Conservation (phyloP, 352 stramenopile genomes). For the Pythium volutum region DNA sequence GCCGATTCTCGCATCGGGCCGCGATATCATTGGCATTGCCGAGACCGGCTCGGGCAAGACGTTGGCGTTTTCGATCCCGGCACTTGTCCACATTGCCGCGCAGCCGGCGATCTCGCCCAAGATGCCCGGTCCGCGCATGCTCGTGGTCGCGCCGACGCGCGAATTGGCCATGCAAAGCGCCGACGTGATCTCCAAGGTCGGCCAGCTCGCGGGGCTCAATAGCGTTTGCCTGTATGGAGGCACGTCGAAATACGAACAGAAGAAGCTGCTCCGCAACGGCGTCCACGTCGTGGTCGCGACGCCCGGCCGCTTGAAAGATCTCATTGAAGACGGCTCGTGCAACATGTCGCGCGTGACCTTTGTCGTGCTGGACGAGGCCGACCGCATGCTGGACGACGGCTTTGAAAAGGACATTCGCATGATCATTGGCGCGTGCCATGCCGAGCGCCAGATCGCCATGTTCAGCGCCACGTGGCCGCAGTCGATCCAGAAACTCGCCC, state of each 20-base stretch:
- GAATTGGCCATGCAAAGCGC: conserved; percentile 94
- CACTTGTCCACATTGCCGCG: conserved; percentile 83
- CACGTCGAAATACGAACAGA: conserved; percentile 93
- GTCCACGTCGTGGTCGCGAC: conserved; percentile 95
- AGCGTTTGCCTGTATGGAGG: conserved; percentile 95
- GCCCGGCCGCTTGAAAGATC: conserved; percentile 93
- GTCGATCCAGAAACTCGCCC: conserved; percentile 94
- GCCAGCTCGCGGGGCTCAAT: conserved; percentile 81
- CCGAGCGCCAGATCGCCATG: conserved; percentile 95
- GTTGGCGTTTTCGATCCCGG: conserved; percentile 94
- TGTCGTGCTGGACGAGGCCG: conserved; percentile 95
- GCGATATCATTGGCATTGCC: conserved; percentile 91
- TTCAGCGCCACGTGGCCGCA: conserved; percentile 97
- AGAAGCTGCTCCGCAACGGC: conserved; percentile 81
- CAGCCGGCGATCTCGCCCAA: conserved; percentile 56
- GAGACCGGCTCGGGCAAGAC: conserved; percentile 96
- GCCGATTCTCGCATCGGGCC: conserved; percentile 84
- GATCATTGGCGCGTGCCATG: conserved; percentile 81
- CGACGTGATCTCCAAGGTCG: conserved; percentile 90
- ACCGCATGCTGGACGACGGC: conserved; percentile 92
- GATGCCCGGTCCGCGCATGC: conserved; percentile 81
- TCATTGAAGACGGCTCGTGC: conserved; percentile 82
- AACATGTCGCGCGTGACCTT: conserved; percentile 89
- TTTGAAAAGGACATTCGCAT: conserved; percentile 94
- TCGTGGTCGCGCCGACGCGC: conserved; percentile 92